Conservation (phyloP, 345 rosid species). For the Luvunga scandens region DNA sequence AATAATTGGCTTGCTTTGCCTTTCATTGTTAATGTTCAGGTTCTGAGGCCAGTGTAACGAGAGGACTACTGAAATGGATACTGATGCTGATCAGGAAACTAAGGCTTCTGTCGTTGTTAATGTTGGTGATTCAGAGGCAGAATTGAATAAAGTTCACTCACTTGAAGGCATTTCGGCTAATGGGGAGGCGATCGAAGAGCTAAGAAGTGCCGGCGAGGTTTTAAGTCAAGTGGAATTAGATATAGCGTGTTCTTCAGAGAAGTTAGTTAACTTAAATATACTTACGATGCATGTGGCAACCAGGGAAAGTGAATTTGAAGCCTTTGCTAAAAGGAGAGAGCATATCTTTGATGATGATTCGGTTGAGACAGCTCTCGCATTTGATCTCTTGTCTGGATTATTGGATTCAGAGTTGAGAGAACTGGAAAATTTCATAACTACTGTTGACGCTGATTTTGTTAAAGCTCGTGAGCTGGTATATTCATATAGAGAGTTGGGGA, state of each 20-base stretch:
- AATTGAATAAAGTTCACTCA: conserved; percentile 47
- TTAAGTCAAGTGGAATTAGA: conserved; percentile 65
- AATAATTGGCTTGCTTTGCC: not conserved
- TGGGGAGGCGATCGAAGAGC: conserved; percentile 44
- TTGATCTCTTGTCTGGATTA: conserved; percentile 63
- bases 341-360: conserved; percentile 26
- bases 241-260: conserved; percentile 74
- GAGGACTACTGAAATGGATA: conserved; percentile 37
- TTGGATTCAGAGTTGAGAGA: conserved; percentile 65
- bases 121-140: conserved; percentile 44
- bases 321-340: conserved; percentile 35
- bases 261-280: conserved; percentile 62
- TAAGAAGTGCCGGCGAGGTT: conserved; percentile 41
- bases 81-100: conserved; percentile 32
- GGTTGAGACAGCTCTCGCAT: conserved; percentile 59
- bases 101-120: conserved; percentile 48
- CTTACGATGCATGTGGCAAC: conserved; percentile 74
- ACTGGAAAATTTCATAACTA: conserved; percentile 44
- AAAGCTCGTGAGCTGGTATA: conserved; percentile 40
- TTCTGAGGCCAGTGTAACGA: conserved; percentile 6
- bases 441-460: conserved; percentile 35
- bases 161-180: conserved; percentile 36
- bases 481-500: conserved; percentile 46
- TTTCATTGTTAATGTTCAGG: conserved; percentile 13
- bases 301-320: conserved; percentile 74